Evolutionary conservation across 768 basidiomycete genomes (phyloP), one percentile per base, ranked within the genome.

Genomic region (Trametes elegans): DNA sequence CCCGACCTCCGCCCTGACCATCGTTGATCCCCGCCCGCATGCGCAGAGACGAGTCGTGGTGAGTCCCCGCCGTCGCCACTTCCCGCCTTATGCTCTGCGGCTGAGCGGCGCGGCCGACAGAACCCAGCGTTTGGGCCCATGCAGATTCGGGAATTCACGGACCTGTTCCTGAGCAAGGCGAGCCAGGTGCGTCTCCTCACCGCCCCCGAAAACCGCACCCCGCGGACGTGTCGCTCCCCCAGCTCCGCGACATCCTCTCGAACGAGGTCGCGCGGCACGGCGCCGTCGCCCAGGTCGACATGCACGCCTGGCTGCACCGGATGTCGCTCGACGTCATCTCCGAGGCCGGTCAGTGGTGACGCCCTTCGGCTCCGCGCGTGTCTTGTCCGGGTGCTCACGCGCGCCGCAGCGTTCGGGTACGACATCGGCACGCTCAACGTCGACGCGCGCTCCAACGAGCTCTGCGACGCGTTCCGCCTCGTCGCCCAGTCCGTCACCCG

Each of bases 111-210:
- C 26, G 2, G 29, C 9, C 10, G 9, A 6, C 32, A 76, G 85
- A 87, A 86, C 58, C 85, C 85, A 13, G 84, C 84, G 0, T 88
- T 88, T 60, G 83, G 84, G 1, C 73, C 76, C 1, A 67, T 75
- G 2, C 84, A 86, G 61, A 76, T 87, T 26, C 73, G 84, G 3
- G 79, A 78, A 40, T 64, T 86, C 11, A 82, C 82, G 0, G 74
- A 74, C 11, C 79, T 81, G 9, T 85, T 87, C 58, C 57, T 83
- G 5, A 73, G 76, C 2, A 87, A 85, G 64, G 70, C 85, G 0
- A 60, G 76, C 0, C 69, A 79, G 66, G 84, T 81, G 63, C 19
- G 43, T 23, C 19, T 48, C 5, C 19, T 9, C 24, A 32, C 21
- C 13, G 18, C 14, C 19, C 0, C 16, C 9, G n/a, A 10, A 28